Conservation (phyloP, 805 yeast species). For the Wickerhamiella dianesei region DNA sequence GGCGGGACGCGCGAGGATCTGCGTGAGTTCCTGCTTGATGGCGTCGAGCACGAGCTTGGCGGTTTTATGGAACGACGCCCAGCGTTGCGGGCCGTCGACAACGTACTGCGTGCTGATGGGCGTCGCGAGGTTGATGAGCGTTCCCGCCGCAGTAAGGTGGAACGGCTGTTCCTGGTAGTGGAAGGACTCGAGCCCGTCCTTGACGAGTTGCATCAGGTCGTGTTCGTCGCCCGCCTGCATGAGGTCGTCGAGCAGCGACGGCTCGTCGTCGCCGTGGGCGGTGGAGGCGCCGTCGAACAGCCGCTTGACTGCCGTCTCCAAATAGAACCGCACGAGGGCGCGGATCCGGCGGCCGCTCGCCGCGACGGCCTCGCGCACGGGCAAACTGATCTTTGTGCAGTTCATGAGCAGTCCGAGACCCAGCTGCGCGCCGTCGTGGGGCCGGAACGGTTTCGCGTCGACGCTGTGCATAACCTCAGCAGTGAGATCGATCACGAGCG, state of each 20-base stretch:
- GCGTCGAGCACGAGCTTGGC: background rate
- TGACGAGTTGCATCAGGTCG: too few relatives aligned
- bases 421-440: too few relatives aligned
- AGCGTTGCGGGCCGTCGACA: background rate
- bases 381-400: background rate
- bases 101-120: background rate
- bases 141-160: background rate
- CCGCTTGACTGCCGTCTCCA: background rate
- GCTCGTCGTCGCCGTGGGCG: background rate
- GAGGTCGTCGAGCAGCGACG: background rate
- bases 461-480: background rate
- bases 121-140: background rate
- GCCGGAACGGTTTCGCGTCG: too few relatives aligned
- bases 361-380: too few relatives aligned
- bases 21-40: background rate
- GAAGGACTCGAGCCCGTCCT: too few relatives aligned
- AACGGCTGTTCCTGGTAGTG: too few relatives aligned
- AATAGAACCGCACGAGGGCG: background rate
- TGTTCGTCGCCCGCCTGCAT: background rate
- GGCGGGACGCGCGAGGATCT: background rate
- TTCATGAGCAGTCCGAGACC: background rate
- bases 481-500: background rate
- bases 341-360: too few relatives aligned
- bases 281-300: background rate
- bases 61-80: background rate